A percentile compares a stretch with the other conserved stretches of the same genome.
Conservation (phyloP, 2,329 filamentous ascomycete species). For the Trichothecium roseum region DNA sequence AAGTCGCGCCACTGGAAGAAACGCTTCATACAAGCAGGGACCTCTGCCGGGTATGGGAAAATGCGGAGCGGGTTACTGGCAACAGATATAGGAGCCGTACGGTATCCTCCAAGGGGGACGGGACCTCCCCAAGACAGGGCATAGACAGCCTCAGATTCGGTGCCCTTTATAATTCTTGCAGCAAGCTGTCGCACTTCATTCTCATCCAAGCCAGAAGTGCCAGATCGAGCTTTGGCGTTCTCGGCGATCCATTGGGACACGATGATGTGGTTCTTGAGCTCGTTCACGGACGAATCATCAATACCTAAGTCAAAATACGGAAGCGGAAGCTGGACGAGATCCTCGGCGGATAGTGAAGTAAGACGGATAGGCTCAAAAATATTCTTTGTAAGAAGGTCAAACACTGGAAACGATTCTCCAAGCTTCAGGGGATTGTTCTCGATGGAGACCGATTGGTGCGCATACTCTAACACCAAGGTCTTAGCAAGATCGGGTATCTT, state of each 20-base stretch:
- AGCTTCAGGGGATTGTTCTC: slow-evolving; percentile 9
- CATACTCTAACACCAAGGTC: slow-evolving; percentile 7
- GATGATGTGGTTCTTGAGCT: slow-evolving; percentile 12
- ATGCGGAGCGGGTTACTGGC: slow-evolving; percentile 10
- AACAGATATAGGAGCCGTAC: slow-evolving; percentile 8
- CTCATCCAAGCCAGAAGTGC: slow-evolving; percentile 8
- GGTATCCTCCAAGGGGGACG: slow-evolving; percentile 9
- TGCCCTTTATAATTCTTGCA: slow-evolving; percentile 6
- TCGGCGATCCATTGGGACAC: slow-evolving; percentile 11
- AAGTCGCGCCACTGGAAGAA: slow-evolving; percentile 9
- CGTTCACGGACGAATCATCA: slow-evolving; percentile 1
- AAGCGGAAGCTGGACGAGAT: slow-evolving; percentile 2
- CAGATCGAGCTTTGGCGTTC: slow-evolving; percentile 6
- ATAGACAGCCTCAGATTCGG: slow-evolving; percentile 7
- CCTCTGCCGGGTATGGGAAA: slow-evolving; percentile 12
- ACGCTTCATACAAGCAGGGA: slow-evolving; percentile 8
- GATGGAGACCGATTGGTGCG: slow-evolving; percentile 13
- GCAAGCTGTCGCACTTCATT: slow-evolving; percentile 7
- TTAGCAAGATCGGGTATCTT: slow-evolving; percentile 4
- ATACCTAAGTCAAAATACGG: not conserved
- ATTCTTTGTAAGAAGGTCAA: slow-evolving; percentile 3
- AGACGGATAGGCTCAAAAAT: slow-evolving; percentile 2
- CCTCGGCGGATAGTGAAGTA: slow-evolving; percentile 1
- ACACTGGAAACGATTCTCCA: slow-evolving; percentile 6
- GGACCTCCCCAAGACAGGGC: slow-evolving; percentile 7